These are phyloP conservation scores for Penicillium crustosum DNA, from an alignment of 2,329 filamentous ascomycete species.

Conservation along the genomic window DNA sequence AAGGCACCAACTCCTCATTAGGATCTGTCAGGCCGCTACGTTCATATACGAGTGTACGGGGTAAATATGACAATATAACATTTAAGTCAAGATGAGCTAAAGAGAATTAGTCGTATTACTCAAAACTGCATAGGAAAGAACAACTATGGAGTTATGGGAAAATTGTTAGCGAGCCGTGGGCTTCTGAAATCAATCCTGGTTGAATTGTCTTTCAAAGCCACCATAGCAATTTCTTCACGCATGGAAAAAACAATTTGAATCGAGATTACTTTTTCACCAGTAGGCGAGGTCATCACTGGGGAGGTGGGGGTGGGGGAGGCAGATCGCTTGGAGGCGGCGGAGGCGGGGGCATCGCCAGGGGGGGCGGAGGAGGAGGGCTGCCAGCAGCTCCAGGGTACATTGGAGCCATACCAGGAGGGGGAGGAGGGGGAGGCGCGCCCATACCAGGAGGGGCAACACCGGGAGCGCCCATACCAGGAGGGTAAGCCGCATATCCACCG, in stretches of 20 bases:
- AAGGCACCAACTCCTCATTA: slow-evolving; percentile 6
- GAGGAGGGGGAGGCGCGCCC: slow-evolving; percentile 45
- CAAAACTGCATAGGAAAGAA: slow-evolving; percentile 3
- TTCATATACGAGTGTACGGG: not conserved
- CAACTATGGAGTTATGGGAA: not conserved
- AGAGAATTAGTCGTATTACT: slow-evolving; percentile 11
- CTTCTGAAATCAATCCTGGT: not conserved
- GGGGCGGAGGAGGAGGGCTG: slow-evolving; percentile 44
- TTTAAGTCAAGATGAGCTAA: not conserved
- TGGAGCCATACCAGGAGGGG: slow-evolving; percentile 46
- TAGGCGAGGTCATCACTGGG: slow-evolving; percentile 12
- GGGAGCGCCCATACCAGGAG: slow-evolving; percentile 52
- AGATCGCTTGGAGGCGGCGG: slow-evolving; percentile 55
- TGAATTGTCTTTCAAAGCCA: not conserved
- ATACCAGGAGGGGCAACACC: slow-evolving; percentile 51
- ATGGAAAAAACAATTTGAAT: slow-evolving; percentile 19
- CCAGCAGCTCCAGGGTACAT: slow-evolving; percentile 42
- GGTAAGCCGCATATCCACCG: slow-evolving; percentile 46
- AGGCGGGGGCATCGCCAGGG: slow-evolving; percentile 41
- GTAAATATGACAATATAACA: not conserved
- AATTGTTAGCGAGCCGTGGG: slow-evolving; percentile 4
- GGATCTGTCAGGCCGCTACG: not conserved
- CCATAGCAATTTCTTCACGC: not conserved
- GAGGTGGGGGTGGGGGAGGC: slow-evolving; percentile 63
- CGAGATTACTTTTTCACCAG: slow-evolving; percentile 1